Base-by-base conservation (phyloP, 129 eudicot species). In the Escallonia rubra region DNA sequence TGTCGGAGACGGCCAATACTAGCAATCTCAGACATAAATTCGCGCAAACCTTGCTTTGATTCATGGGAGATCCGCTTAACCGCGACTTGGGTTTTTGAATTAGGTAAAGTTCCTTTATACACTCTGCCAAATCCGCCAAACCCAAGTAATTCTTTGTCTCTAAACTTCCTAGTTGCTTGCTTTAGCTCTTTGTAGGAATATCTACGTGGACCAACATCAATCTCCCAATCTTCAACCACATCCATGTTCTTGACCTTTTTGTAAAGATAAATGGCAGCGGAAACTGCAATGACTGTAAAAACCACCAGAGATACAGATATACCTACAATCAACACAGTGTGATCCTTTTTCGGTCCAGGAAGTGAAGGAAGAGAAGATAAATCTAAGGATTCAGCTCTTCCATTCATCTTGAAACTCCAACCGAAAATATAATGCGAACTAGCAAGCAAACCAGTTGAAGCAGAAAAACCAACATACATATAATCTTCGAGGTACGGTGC, bases 91-190 rank as follows among this genome's bases (percentile, higher is more conserved):
- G 82, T 78, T 59, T 62, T 64, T 5, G 86, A 74, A 43, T 68
- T 61, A 43, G 95, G 92, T 66, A 90, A 69, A 55, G 75, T 80
- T 48, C 97, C 97, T 80, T 78, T 87, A 72, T 87, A 90, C 63
- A 90, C 97, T 57, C 63, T 69, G 16, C 97, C 97, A 72, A 85
- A 90, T 67, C 97, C 96, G 57, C 97, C 97, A 71, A 81, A 81
- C 41, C 97, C 97, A 43, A 91, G 83, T 41, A 91, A 81, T 52
- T 72, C 86, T 46, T 83, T 81, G 5, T 88, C 89, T 67, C 56
- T 81, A 64, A 91, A 91, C 57, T 96, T 83, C 66, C 64, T 82
- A 16, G 96, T 91, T 16, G 96, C 97, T 70, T 80, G 59, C 80
- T 82, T 84, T 12, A 91, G 80, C 82, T 85, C 97, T 11, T 79